Evolutionary conservation across 768 basidiomycete genomes (phyloP), one percentile per base, ranked within the genome.

Genomic region (Terana coerulea): DNA sequence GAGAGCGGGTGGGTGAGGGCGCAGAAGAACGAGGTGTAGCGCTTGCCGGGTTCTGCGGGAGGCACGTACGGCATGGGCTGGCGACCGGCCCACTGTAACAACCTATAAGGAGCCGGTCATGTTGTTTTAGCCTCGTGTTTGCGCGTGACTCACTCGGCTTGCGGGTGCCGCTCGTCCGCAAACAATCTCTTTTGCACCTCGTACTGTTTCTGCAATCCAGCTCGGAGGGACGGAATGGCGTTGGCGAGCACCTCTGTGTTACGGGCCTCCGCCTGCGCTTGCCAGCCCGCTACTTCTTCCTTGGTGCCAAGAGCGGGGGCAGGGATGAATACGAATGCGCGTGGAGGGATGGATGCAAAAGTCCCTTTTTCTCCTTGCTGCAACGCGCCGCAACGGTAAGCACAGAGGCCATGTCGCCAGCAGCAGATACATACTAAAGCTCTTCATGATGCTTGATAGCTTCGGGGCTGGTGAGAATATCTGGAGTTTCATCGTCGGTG

Each of bases 1-100:
- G 49, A 36, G 52, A 63, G 61, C 6, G 63, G 63, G 29, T 44
- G 54, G 6, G 35, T 42, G 25, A 39, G 37, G 6, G 33, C 54
- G 33, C 15, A 29, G 5, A 47, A 24, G 25, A 55, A 25, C 10
- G 47, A 41, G 12, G 41, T 35, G 35, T 49, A 42, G 22, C 42
- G 48, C 37, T 57, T 52, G 3, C 14, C 30, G 33, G 35, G 36
- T 12, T 55, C 54, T 5, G 26, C 30, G 19, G 45, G 35, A 3
- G 34, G 29, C 5, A 34, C 47, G 29, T 49, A 37, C 4, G 47
- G 47, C 29, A 54, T 40, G 40, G 47, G 47, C 43, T 35, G 43
- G 22, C 28, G 53, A 21, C 46, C 47, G 21, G 45, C 43, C 25
- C 51, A 41, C 11, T 42, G 51, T 11, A 54, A n/a, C 8, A 49